Evolutionary conservation across 495 filamentous ascomycete genomes (phyloP).

Genomic region (Penicillium lividum): DNA sequence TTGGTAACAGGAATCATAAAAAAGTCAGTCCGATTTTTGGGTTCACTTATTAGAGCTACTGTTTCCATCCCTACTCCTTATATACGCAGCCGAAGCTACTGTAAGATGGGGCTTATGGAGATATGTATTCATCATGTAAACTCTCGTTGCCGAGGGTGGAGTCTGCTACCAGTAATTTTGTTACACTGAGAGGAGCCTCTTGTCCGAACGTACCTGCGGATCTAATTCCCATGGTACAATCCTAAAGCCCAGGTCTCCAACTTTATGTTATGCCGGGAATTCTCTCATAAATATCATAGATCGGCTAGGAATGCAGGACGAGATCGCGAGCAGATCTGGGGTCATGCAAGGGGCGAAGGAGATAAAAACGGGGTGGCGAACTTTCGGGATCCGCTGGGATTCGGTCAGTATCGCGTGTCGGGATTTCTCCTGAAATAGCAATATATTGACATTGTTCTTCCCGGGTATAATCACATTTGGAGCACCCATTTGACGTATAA

Average conservation of each 20-base stretch:
- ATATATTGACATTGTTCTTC: too few species aligned
- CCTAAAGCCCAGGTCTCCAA: not conserved
- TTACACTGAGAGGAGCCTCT: not conserved
- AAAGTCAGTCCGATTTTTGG: not conserved
- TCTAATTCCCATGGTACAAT: not conserved
- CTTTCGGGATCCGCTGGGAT: constrained; percentile 4
- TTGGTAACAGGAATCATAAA: not conserved
- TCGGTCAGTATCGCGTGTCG: not conserved
- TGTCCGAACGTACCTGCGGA: not conserved
- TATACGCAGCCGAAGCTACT: not conserved
- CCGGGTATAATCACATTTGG: too few species aligned
- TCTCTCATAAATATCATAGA: not conserved
- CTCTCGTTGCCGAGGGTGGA: not conserved
- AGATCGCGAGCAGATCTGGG: constrained; percentile 24
- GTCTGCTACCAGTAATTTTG: constrained; percentile 5
- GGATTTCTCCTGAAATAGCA: not conserved
- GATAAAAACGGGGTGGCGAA: constrained; percentile 22
- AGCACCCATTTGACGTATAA: too few species aligned
- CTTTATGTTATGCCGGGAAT: not conserved
- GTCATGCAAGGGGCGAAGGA: constrained; percentile 29
- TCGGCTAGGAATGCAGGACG: not conserved
- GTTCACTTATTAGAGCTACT: not conserved
- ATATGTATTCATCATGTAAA: not conserved
- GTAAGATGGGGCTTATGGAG: not conserved
- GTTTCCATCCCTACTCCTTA: not conserved